Base-by-base conservation (phyloP, 1,284 basidiomycete genomes). In the Jaminaea rosea region DNA sequence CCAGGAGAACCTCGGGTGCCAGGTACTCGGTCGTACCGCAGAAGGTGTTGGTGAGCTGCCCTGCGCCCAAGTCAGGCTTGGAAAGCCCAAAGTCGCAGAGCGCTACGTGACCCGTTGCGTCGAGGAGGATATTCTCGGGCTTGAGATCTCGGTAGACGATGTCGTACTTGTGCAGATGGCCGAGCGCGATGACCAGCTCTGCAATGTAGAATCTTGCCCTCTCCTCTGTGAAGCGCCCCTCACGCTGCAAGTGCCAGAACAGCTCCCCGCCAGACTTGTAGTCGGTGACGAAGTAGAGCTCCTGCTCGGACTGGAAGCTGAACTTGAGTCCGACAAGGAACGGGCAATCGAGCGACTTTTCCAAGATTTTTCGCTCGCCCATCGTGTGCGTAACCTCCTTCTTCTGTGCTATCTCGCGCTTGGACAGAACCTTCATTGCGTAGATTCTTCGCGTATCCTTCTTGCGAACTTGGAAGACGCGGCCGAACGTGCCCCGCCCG, bases 331-430 rank as follows among this genome's bases (percentile, higher is more conserved):
- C 94, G 55, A 99, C 90, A 34, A 99, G 82, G 82, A 99, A 99
- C 0, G 94, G 94, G 27, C 86, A 92, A 63, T 94, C 89, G 45
- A 93, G 78, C 27, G 88, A 92, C 52, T 88, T 83, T 75, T 98
- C 92, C 21, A 98, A 82, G 70, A 99, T 98, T 79, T 97, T 96
- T 76, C 94, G 86, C 77, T 99, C 94, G 69, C 94, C 94, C 62
- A 99, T 97, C 13, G 93, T 99, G 75, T 99, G 94, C 5, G 91
- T 91, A 36, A 99, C 91, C 76, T 99, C 94, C 77, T 98, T 98
- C 80, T 97, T 98, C 44, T 89, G 88, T 52, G 97, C 84, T 67
- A 99, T 98, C 76, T 99, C 94, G 78, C 89, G 91, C 79, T 99
- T 99, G 32, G 88, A 92, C 29, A 99, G 81, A 46, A 98, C 88